Evolutionary conservation across 768 basidiomycete species (phyloP).

Genomic region (Daedaleopsis nitida): DNA sequence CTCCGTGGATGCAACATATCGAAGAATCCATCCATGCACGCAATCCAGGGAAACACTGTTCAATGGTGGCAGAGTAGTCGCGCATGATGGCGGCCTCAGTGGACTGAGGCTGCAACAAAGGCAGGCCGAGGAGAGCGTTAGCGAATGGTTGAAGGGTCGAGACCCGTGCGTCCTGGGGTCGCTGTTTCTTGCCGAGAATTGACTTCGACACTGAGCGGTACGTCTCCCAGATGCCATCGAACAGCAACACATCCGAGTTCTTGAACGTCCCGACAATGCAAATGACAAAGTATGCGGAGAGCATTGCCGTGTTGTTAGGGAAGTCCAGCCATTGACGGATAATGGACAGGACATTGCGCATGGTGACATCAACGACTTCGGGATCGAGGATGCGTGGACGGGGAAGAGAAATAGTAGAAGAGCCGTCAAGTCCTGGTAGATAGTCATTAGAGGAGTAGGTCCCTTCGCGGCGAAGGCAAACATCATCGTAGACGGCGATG

Average conservation of each 20-base stretch:
- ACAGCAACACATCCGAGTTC: not conserved
- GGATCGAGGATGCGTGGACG: not conserved
- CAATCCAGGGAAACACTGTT: too few species aligned
- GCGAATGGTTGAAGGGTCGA: too few species aligned
- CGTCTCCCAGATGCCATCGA: not conserved
- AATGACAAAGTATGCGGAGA: not conserved
- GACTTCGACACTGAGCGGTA: not conserved
- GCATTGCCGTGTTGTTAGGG: not conserved
- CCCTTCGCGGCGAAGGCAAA: not conserved
- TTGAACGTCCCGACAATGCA: not conserved
- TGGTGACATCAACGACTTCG: not conserved
- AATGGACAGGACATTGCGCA: not conserved
- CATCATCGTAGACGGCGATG: not conserved
- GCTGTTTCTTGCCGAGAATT: too few species aligned
- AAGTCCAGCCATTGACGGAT: not conserved
- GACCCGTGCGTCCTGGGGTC: too few species aligned
- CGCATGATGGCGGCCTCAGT: too few species aligned
- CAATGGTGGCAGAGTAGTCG: too few species aligned
- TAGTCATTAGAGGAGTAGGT: not conserved
- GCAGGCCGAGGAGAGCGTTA: too few species aligned
- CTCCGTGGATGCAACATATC: too few species aligned
- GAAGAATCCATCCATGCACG: too few species aligned
- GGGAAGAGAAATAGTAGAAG: not conserved
- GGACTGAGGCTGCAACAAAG: too few species aligned
- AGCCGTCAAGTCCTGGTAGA: not conserved